A percentile compares a stretch with the other conserved stretches of the same genome.
Conservation (phyloP, 1,284 basidiomycete genomes). For the Mycosarcoma maydis region DNA sequence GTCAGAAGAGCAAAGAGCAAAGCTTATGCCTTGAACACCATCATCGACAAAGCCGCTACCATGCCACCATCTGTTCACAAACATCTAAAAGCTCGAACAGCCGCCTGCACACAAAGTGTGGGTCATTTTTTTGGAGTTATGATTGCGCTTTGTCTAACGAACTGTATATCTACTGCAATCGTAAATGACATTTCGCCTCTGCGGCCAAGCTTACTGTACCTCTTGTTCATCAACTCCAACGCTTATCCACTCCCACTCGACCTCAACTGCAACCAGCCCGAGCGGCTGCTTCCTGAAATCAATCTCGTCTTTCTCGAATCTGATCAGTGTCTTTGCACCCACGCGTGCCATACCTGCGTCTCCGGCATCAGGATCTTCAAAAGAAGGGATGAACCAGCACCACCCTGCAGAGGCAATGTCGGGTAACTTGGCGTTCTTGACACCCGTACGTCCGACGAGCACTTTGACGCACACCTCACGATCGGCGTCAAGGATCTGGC, state of each 20-base stretch:
- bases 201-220: too few relatives aligned
- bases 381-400: slow-evolving; percentile 66
- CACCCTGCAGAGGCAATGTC: slow-evolving; percentile 63
- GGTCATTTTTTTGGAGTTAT: too few relatives aligned
- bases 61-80: too few relatives aligned
- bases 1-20: too few relatives aligned
- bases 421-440: slow-evolving; percentile 61
- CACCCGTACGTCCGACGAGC: slow-evolving; percentile 61
- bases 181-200: too few relatives aligned
- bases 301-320: slow-evolving; percentile 58
- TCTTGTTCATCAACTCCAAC: slow-evolving; percentile 27
- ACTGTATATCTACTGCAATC: too few relatives aligned
- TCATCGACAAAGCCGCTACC: too few relatives aligned
- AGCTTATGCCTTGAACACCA: too few relatives aligned
- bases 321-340: slow-evolving; percentile 23
- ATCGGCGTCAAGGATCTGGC: slow-evolving; percentile 59
- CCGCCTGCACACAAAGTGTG: too few relatives aligned
- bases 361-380: slow-evolving; percentile 53
- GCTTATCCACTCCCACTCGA: slow-evolving; percentile 64
- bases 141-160: too few relatives aligned
- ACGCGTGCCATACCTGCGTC: slow-evolving; percentile 5
- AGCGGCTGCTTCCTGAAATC: slow-evolving; percentile 66
- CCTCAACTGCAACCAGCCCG: slow-evolving; percentile 56
- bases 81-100: too few relatives aligned
- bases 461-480: slow-evolving; percentile 64